Evolutionary conservation across 768 basidiomycete species (phyloP), one percentile per base, ranked within the genome.

Genomic region (Mycena vitilis): DNA sequence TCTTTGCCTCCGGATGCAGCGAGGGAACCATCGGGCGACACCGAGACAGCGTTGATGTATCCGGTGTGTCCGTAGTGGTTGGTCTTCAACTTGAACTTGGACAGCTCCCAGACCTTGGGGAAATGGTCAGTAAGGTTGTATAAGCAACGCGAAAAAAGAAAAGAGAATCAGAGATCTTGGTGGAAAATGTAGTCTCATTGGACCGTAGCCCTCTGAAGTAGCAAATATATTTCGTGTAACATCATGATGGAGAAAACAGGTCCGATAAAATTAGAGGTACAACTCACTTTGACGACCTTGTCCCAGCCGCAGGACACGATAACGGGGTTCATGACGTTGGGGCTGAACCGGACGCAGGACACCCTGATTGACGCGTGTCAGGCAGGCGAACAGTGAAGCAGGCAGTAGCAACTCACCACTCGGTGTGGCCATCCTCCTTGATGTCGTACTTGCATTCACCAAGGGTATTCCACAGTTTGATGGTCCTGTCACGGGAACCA

Each of bases 401-500:
- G 30, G 30, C 10, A 15, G 40, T 11, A 36, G 16, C 2, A 20
- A 79, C 82, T 58, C 66, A 87, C 97, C 98, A 99, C 85, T 98
- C 98, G 68, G 90, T 85, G 87, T 99, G 98, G 69, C 97, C 96
- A 75, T 99, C 98, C 74, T 99, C 97, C 84, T 95, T 95, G 82
- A 99, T 99, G 81, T 99, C 95, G 81, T 95, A 99, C 82, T 99
- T 99, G 88, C 98, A 99, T 84, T 99, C 98, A 78, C 98, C 98
- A 72, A 99, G 91, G 69, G 98, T 99, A 86, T 99, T 99, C 98
- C 98, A 99, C 77, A 99, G 94, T 83, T 99, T 99, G 88, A 99
- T 99, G 47, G 94, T 91, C 80, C 87, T 87, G 89, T 99, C 98
- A 73, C 98, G 94, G 70, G 96, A 96, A 63, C 96, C 98, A 60